Conservation (phyloP, 2,329 filamentous ascomycete genomes). For the Xylaria sp. region DNA sequence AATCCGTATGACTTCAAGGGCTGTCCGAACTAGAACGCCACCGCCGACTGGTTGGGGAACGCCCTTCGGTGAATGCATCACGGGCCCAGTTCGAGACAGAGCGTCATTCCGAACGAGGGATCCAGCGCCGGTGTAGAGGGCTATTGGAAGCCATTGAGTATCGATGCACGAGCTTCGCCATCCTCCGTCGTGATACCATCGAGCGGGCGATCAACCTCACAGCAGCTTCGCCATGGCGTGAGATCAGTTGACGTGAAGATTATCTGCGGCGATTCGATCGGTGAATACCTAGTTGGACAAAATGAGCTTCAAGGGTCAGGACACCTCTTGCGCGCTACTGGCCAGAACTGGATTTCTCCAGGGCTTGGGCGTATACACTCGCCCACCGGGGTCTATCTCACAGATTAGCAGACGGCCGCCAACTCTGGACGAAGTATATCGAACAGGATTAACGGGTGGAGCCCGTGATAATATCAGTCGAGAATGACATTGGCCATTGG, state of each 20-base stretch:
- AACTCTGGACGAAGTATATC: neutral
- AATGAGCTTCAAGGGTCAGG: neutral
- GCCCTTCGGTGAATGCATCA: conserved; percentile 7
- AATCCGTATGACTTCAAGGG: neutral
- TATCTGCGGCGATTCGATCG: neutral
- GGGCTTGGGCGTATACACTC: neutral
- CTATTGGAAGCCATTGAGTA: neutral
- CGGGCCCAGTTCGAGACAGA: neutral
- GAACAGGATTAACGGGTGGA: neutral
- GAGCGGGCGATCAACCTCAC: neutral
- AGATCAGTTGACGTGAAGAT: neutral
- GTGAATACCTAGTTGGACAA: neutral
- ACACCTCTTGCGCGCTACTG: neutral
- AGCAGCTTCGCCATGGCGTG: neutral
- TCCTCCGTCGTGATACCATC: neutral
- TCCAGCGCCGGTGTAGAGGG: neutral
- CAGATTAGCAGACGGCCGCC: neutral
- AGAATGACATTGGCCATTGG: too few relatives aligned
- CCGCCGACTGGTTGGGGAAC: neutral
- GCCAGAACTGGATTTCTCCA: neutral
- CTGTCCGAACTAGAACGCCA: neutral
- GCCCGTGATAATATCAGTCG: neutral
- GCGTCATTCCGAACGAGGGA: neutral
- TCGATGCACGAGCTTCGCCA: conserved; percentile 12
- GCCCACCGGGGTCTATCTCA: neutral